These are phyloP conservation scores for Mycena citricolor DNA, from an alignment of 1,284 basidiomycete genomes.

Conservation along the genomic window DNA sequence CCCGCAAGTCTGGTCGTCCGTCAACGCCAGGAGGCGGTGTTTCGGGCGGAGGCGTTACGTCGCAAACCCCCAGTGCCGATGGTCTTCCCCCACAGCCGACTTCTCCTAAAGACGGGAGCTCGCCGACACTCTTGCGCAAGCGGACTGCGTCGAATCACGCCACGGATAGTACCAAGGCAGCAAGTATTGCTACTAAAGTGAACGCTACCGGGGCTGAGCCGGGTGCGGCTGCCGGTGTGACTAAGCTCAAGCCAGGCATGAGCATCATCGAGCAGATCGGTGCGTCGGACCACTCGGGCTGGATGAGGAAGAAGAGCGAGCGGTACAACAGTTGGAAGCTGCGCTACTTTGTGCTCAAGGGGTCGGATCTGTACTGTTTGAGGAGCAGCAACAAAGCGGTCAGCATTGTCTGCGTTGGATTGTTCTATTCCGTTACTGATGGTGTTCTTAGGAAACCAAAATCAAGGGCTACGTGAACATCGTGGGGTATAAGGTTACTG, in stretches of 20 bases:
- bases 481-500: conserved; percentile 88
- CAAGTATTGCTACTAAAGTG: conserved; percentile 6
- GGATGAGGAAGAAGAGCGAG: conserved; percentile 96
- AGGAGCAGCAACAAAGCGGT: conserved; percentile 70
- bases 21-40: conserved; percentile 10
- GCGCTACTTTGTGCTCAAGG: conserved; percentile 94
- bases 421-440: conserved; percentile 2
- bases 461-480: conserved; percentile 97
- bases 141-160: conserved; percentile 44
- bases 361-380: conserved; percentile 84
- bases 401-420: conserved; percentile 32
- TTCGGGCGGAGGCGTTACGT: background rate
- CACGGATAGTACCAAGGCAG: conserved; percentile 8
- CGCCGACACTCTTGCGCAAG: conserved; percentile 45
- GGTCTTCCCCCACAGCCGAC: conserved; percentile 7
- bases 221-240: conserved; percentile 18
- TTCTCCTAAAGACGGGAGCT: conserved; percentile 24
- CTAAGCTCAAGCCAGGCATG: conserved; percentile 57
- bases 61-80: background rate
- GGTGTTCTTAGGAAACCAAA: conserved; percentile 69
- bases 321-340: conserved; percentile 93
- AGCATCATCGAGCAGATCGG: conserved; percentile 88
- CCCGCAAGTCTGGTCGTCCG: conserved; percentile 19
- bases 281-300: conserved; percentile 83
- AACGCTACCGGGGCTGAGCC: conserved; percentile 17